phyloP scores from a whole-genome alignment of 108 stramenopile species.

The Chaetoceros tenuissimus region DNA sequence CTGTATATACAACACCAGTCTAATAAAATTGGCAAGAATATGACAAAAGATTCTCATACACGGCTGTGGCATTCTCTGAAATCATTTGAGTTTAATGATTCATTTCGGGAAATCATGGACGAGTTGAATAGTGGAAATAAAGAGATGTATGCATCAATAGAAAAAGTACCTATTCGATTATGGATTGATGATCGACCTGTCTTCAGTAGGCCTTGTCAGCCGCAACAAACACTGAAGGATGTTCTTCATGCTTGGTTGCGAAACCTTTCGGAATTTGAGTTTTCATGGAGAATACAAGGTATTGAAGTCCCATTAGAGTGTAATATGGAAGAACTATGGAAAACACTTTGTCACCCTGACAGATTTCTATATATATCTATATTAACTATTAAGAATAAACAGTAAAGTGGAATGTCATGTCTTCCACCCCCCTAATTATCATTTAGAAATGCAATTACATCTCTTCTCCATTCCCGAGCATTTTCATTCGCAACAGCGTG shows the following conservation, averaged over 20 bases:
- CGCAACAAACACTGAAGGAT: constrained; percentile 38
- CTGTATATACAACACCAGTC: constrained; percentile 57
- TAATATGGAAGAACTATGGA: constrained; percentile 53
- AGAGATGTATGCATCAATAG: not conserved
- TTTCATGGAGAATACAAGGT: constrained; percentile 51
- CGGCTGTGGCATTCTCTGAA: constrained; percentile 55
- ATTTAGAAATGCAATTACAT: not conserved
- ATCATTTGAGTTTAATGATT: constrained; percentile 27
- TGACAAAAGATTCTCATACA: constrained; percentile 54
- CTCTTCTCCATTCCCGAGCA: not conserved
- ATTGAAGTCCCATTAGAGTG: constrained; percentile 41
- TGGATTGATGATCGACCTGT: constrained; percentile 42
- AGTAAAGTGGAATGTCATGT: too few relatives aligned
- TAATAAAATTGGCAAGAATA: constrained; percentile 51
- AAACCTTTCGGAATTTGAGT: constrained; percentile 23
- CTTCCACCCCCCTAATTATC: too few relatives aligned
- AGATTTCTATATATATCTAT: constrained; percentile 60
- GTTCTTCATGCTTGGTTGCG: constrained; percentile 34
- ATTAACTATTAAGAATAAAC: too few relatives aligned
- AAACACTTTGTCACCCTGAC: constrained; percentile 59
- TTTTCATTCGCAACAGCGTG: not conserved
- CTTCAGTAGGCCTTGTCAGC: constrained; percentile 39
- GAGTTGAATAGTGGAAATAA: constrained; percentile 11
- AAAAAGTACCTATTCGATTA: constrained; percentile 51
- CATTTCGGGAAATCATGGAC: constrained; percentile 35